These are phyloP conservation scores for Aspergillus sp. DNA, from an alignment of 2,329 filamentous ascomycete species.

Conservation along the genomic window DNA sequence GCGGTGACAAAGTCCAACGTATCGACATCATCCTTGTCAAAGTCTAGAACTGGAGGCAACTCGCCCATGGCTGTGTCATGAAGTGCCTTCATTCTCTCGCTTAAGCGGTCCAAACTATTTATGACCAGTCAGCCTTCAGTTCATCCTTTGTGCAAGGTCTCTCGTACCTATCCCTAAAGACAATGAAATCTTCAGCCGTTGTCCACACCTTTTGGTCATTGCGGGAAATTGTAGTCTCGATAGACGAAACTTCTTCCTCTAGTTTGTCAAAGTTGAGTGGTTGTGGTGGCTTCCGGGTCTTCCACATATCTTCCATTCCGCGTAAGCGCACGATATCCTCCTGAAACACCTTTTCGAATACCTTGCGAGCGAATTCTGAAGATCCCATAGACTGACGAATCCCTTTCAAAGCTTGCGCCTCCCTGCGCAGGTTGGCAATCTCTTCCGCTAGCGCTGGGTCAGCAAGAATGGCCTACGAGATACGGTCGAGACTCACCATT, in stretches of 20 bases:
- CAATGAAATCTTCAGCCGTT: conserved; percentile 71
- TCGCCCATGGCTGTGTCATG: conserved; percentile 43
- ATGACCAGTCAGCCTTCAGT: conserved; percentile 9
- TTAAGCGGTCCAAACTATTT: conserved; percentile 61
- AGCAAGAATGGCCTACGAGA: conserved; percentile 6
- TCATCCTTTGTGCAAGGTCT: neutral
- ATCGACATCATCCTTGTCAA: conserved; percentile 95
- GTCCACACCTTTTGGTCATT: conserved; percentile 73
- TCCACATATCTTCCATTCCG: conserved; percentile 96
- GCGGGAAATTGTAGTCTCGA: conserved; percentile 47
- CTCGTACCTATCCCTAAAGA: conserved; percentile 68
- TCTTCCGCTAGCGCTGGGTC: conserved; percentile 51
- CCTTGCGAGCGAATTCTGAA: conserved; percentile 62
- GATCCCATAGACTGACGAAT: conserved; percentile 77
- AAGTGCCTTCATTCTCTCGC: conserved; percentile 60
- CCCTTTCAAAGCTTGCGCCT: conserved; percentile 72
- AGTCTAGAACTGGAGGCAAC: conserved; percentile 58
- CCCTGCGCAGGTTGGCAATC: conserved; percentile 76
- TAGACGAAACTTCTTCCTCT: conserved; percentile 44
- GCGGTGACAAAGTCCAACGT: conserved; percentile 91
- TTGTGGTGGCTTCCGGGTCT: conserved; percentile 64
- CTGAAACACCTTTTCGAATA: conserved; percentile 91
- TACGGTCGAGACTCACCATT: conserved; percentile 49
- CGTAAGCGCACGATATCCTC: conserved; percentile 73
- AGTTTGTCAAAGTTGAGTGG: conserved; percentile 62